Evolutionary conservation across 1,139 yeast genomes (phyloP).

Genomic region (Debaryomyces robertsiae): DNA sequence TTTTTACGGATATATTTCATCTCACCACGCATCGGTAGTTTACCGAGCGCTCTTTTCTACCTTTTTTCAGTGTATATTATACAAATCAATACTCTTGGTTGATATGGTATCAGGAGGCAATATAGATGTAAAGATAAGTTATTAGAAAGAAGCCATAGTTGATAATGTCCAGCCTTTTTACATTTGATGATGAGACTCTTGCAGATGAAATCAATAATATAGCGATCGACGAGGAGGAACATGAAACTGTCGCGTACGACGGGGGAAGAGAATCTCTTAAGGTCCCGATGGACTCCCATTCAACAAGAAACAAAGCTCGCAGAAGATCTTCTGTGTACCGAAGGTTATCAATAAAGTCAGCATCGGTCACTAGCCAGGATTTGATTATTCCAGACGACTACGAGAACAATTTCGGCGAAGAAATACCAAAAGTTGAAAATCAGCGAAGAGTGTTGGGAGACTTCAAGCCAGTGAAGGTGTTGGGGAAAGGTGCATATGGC

Average conservation of each 20-base stretch:
- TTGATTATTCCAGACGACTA: slow-evolving; percentile 24
- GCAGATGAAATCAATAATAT: slow-evolving; percentile 12
- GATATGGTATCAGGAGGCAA: background rate
- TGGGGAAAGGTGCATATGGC: slow-evolving; percentile 49
- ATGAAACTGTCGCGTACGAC: slow-evolving; percentile 10
- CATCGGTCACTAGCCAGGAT: slow-evolving; percentile 22
- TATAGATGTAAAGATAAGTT: no score
- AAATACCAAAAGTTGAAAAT: slow-evolving; percentile 3
- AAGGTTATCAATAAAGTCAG: slow-evolving; percentile 24
- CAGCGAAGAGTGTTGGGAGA: slow-evolving; percentile 23
- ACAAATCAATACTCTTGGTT: background rate
- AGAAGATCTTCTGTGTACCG: slow-evolving; percentile 28
- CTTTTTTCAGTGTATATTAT: slow-evolving; percentile 3
- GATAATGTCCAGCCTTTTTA: slow-evolving; percentile 18
- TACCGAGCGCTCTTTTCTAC: slow-evolving; percentile 7
- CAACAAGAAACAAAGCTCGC: slow-evolving; percentile 12
- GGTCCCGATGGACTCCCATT: slow-evolving; percentile 7
- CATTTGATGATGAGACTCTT: slow-evolving; percentile 27
- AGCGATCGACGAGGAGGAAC: slow-evolving; percentile 8
- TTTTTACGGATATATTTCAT: background rate
- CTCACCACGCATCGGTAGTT: slow-evolving; percentile 2
- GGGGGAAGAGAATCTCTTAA: slow-evolving; percentile 3
- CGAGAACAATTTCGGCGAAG: slow-evolving; percentile 17
- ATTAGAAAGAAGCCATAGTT: no score
- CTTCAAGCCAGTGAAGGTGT: slow-evolving; percentile 40